Base-by-base conservation (phyloP, 108 stramenopile species). In the Discostella stelligeroides region DNA sequence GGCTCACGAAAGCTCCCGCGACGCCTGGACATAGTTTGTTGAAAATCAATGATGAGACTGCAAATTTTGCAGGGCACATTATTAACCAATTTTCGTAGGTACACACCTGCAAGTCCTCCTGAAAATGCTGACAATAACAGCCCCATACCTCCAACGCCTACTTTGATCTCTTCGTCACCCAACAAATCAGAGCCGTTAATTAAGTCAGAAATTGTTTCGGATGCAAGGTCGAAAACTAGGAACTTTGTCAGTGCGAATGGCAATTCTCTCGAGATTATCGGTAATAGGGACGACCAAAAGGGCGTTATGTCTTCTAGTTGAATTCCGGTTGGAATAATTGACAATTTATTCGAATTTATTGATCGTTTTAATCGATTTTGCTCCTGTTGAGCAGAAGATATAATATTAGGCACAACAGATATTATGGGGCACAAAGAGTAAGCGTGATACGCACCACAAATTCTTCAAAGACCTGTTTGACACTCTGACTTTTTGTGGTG, bases 191-290 rank as follows among this genome's bases (percentile, higher is more conserved):
- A 78, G 17, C 76, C 46, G 55, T 92, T 92, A 40, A 88, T 46
- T 15, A 91, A 66, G 38, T 59, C 70, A 8, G 86, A 71, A 40
- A 91, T 72, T 6, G 66, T 58, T 48, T 59, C 71, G 15, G 92
- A 81, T 61, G 92, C 63, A 8, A 95, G 21, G 49, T 95, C 94
- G 73, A 95, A 95, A 1, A 84, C 84, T 17, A 91, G 64, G 58
- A 95, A 95, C 57, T 95, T 95, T 13, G 87, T 85, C 6, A 95
- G 80, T 13, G 88, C 94, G 70, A 95, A 95, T 30, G 91, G 89
- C 11, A 95, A 75, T 74, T 95, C 94, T n/a, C 94, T 82, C 9
- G 84, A 85, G 40, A 86, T 84, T 21, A 88, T 95, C 24, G 94
- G 90, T 42, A 57, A 55, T 64, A 92, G 91, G 0, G 87, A 87